phyloP scores from a whole-genome alignment of 371 early-diverging fungal species.

The Lichtheimia hyalospora region DNA sequence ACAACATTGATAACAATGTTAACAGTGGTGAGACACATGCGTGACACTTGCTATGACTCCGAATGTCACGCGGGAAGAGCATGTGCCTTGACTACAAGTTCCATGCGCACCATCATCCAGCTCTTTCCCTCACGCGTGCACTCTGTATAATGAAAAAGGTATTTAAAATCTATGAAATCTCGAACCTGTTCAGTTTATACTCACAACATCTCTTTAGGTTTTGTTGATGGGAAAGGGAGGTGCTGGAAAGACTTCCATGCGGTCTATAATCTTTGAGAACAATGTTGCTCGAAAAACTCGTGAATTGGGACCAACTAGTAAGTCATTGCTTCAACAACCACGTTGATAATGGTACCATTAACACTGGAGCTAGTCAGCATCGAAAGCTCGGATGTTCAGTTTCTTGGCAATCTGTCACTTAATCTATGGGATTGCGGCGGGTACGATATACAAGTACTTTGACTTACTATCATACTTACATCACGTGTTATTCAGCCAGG shows the following conservation, averaged over 20 bases:
- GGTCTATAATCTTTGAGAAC: constrained; percentile 92
- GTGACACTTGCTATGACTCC: background rate
- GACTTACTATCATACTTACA: background rate
- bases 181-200: too few relatives aligned
- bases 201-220: constrained; percentile 4
- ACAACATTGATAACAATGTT: too few relatives aligned
- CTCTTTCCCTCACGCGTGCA: background rate
- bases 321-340: background rate
- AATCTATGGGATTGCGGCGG: constrained; percentile 93
- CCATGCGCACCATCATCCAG: background rate
- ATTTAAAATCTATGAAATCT: background rate
- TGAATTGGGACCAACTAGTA: constrained; percentile 14
- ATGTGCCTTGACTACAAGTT: background rate
- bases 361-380: constrained; percentile 71
- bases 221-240: constrained; percentile 20
- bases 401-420: constrained; percentile 84
- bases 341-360: background rate
- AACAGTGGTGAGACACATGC: too few relatives aligned
- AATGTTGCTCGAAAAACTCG: constrained; percentile 42
- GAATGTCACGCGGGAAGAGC: constrained; percentile 1
- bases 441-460: constrained; percentile 20
- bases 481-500: constrained; percentile 60
- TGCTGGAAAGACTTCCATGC: constrained; percentile 86
- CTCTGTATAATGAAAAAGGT: background rate
- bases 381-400: constrained; percentile 87